phyloP scores from a whole-genome alignment of 1,284 basidiomycete species.

The Cutaneotrichosporon daszewskae region DNA sequence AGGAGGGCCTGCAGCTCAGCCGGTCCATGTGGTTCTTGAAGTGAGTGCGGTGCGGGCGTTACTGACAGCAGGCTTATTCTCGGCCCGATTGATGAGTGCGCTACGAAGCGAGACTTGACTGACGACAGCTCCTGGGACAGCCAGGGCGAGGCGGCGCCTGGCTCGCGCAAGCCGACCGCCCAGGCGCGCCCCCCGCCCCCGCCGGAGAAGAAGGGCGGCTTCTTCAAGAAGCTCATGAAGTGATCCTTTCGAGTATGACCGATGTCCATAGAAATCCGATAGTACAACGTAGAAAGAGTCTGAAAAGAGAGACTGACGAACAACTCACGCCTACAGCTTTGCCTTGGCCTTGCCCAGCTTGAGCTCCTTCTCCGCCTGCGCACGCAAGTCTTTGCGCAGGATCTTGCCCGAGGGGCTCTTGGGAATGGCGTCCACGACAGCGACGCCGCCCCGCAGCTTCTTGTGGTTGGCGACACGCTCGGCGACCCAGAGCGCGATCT shows the following conservation, averaged over 20 bases:
- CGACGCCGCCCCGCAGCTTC: conserved; percentile 50
- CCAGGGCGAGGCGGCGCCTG: not conserved
- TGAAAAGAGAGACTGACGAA: not conserved
- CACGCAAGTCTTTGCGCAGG: conserved; percentile 27
- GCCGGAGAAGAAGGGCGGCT: too few relatives aligned
- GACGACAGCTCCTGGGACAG: not conserved
- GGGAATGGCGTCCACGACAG: conserved; percentile 50
- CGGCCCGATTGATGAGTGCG: conserved; percentile 6
- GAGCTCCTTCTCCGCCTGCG: conserved; percentile 4
- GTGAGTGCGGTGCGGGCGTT: too few relatives aligned
- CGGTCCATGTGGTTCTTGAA: conserved; percentile 8
- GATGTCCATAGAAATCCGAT: too few relatives aligned
- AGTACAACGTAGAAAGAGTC: too few relatives aligned
- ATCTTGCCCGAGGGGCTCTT: conserved; percentile 48
- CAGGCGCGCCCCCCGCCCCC: too few relatives aligned
- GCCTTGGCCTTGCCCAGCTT: not conserved
- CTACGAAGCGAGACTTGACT: not conserved
- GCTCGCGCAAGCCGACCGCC: too few relatives aligned
- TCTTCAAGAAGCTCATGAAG: too few relatives aligned
- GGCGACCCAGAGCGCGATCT: conserved; percentile 44
- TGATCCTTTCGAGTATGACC: too few relatives aligned
- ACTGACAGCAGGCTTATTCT: too few relatives aligned
- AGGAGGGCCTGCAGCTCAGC: not conserved
- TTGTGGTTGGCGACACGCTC: conserved; percentile 52
- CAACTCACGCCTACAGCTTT: not conserved